Evolutionary conservation across 345 rosid species (phyloP), one percentile per base, ranked within the genome.

Genomic region (Durio zibethinus): DNA sequence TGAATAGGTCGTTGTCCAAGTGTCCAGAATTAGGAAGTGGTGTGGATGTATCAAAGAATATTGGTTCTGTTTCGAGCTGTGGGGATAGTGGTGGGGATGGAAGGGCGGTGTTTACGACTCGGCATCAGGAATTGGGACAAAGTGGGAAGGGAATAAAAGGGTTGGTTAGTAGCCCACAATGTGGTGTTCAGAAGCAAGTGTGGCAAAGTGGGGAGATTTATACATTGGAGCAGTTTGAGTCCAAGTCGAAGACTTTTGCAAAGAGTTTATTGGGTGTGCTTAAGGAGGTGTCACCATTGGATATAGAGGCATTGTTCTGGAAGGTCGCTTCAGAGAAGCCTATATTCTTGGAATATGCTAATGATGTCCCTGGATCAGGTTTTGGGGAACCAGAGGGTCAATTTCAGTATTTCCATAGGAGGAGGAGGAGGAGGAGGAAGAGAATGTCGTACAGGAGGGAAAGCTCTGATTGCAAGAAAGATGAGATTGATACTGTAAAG

Each of bases 171-270:
- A 82, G 45, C 86, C 86, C 82, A 23, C 86, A 79, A 38, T 47
- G 75, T 72, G 89, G 87, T 72, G 97, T 81, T 53, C 90, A 86
- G 69, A 94, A 90, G 88, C 97, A 97, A 84, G 98, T 97, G 38
- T 97, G 99, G 99, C 98, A 97, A 81, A 97, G 98, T 87, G 99
- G 99, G 71, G 96, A 90, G 76, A 82, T 84, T 35, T 97, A 97
- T 78, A 94, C 99, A 0, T 87, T 97, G 90, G 99, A 97, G 62
- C 97, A 92, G 90, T 94, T 97, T 78, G 98, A 94, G 82, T 76
- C 89, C 0, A 97, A 94, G 88, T 90, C 98, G 0, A 97, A 79
- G 89, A 85, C 87, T 77, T 92, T 94, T 82, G 92, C 90, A 3
- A 87, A 86, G 78, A 87, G 88, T 80, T 73, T 85, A n/a, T 81